phyloP scores from a whole-genome alignment of 495 filamentous ascomycete species.

The Hypoxylon fuscum region DNA sequence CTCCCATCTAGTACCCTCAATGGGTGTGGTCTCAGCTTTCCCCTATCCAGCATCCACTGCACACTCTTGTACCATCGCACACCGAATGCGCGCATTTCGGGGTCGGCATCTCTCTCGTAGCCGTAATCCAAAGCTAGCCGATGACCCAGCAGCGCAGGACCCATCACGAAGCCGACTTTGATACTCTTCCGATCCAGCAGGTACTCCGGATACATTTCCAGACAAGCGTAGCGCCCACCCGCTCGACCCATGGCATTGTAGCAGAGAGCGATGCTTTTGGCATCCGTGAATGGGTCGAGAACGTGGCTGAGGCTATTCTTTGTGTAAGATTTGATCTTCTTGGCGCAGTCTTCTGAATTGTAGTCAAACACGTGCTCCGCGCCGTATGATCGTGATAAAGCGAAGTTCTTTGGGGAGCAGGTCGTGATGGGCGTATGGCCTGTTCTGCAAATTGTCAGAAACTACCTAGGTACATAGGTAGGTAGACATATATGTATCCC shows the following conservation, averaged over 20 bases:
- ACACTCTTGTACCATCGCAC: not conserved
- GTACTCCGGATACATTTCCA: not conserved
- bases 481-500: not conserved
- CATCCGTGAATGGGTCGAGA: not conserved
- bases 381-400: not conserved
- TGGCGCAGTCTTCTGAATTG: not conserved
- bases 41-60: not conserved
- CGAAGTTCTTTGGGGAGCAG: conserved; percentile 5
- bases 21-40: conserved; percentile 30
- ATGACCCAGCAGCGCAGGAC: not conserved
- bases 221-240: not conserved
- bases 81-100: not conserved
- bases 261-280: not conserved
- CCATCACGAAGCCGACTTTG: not conserved
- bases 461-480: too few relatives aligned
- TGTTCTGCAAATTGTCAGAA: too few relatives aligned
- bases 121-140: not conserved
- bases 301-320: not conserved
- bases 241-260: not conserved
- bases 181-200: not conserved
- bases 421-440: not conserved
- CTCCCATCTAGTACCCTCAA: conserved; percentile 30
- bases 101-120: not conserved
- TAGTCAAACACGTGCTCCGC: conserved; percentile 4
- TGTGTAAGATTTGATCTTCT: not conserved